A percentile compares a stretch with the other conserved stretches of the same genome.
phyloP scores from a whole-genome alignment of 805 yeast species.

The Ogataea dorogensis region DNA sequence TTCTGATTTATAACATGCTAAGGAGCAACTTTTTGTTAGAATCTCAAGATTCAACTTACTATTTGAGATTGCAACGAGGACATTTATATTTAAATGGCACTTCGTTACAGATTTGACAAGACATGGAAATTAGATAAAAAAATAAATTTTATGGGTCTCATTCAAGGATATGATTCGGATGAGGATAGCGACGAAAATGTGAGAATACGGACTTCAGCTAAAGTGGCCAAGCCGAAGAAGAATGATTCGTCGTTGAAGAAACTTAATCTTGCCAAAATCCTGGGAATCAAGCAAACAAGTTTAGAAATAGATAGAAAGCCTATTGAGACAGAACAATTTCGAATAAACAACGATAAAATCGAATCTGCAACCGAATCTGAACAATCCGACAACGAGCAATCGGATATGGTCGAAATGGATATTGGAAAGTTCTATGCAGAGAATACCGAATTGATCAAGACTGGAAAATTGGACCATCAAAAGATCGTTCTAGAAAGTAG shows the following conservation, averaged over 20 bases:
- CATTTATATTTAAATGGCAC: slow-evolving; percentile 44
- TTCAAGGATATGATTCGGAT: slow-evolving; percentile 20
- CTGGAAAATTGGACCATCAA: slow-evolving; percentile 34
- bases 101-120: slow-evolving; percentile 29
- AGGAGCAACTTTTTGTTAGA: slow-evolving; percentile 45
- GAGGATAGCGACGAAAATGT: slow-evolving; percentile 10
- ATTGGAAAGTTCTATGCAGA: slow-evolving; percentile 38
- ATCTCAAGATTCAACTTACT: slow-evolving; percentile 28
- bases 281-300: slow-evolving; percentile 5
- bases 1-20: slow-evolving; percentile 56
- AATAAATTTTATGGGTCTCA: slow-evolving; percentile 9
- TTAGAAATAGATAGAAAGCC: not conserved
- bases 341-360: not conserved
- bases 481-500: slow-evolving; percentile 20
- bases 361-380: not conserved
- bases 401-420: slow-evolving; percentile 35
- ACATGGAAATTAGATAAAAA: slow-evolving; percentile 10
- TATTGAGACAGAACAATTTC: not conserved
- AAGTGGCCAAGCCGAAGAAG: slow-evolving; percentile 6
- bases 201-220: slow-evolving; percentile 4
- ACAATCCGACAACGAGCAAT: slow-evolving; percentile 13
- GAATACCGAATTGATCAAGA: slow-evolving; percentile 31
- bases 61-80: slow-evolving; percentile 44
- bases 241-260: slow-evolving; percentile 1
- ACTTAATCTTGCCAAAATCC: slow-evolving; percentile 7